Evolutionary conservation across 2,329 filamentous ascomycete species (phyloP).

Genomic region (Beauveria asiatica): DNA sequence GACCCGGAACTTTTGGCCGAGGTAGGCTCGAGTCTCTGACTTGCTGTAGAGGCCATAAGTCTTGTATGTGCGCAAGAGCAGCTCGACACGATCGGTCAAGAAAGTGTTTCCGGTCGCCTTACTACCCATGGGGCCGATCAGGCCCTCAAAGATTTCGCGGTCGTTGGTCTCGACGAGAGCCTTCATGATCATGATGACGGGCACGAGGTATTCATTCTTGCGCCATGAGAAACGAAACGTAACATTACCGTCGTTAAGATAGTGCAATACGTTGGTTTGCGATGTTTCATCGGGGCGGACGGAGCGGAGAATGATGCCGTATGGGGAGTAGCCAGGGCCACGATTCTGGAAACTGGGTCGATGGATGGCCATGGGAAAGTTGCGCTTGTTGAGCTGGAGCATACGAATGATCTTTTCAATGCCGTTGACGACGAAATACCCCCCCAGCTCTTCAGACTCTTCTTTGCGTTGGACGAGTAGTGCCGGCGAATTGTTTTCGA

Average conservation of each 20-base stretch:
- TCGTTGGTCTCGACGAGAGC: constrained; percentile 94
- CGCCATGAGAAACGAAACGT: constrained; percentile 97
- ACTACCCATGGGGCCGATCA: constrained; percentile 70
- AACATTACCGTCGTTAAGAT: constrained; percentile 89
- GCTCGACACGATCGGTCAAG: constrained; percentile 86
- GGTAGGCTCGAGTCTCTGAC: constrained; percentile 71
- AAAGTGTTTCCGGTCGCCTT: constrained; percentile 82
- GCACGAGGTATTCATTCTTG: constrained; percentile 94
- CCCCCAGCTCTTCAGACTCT: constrained; percentile 90
- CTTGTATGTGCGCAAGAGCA: constrained; percentile 89
- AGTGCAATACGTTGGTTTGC: constrained; percentile 94
- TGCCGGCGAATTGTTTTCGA: constrained; percentile 76
- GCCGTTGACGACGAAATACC: constrained; percentile 96
- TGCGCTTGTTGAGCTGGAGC: constrained; percentile 80
- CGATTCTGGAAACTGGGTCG: constrained; percentile 84
- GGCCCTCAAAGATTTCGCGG: constrained; percentile 87
- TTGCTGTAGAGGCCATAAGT: constrained; percentile 76
- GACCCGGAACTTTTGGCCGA: constrained; percentile 85
- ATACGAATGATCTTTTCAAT: constrained; percentile 95
- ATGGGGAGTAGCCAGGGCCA: constrained; percentile 79
- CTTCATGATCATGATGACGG: constrained; percentile 94
- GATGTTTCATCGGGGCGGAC: constrained; percentile 96
- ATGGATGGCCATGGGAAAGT: constrained; percentile 91
- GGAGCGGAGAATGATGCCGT: constrained; percentile 82
- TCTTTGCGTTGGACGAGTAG: constrained; percentile 81